A percentile compares a stretch with the other conserved stretches of the same genome.
phyloP scores from a whole-genome alignment of 371 early-diverging fungal genomes.

The Paraphysoderma sedebokerense region DNA sequence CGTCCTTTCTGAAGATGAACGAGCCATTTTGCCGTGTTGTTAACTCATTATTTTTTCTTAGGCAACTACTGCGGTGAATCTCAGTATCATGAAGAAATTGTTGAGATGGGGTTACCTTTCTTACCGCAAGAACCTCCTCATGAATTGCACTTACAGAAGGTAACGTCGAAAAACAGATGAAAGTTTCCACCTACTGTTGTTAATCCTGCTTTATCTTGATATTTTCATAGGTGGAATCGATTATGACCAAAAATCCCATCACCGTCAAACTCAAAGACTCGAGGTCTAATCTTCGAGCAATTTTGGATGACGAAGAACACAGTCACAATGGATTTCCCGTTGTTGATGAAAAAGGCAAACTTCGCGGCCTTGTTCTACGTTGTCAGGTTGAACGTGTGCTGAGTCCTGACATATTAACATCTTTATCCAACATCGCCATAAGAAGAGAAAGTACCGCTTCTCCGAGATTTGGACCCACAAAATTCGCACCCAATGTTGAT shows the following conservation, averaged over 20 bases:
- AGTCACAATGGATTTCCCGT: neutral
- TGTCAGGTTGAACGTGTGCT: neutral
- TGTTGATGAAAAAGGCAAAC: neutral
- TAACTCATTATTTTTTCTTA: neutral
- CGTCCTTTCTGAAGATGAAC: no score
- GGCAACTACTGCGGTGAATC: neutral
- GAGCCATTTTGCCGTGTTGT: no score
- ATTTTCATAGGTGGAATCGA: neutral
- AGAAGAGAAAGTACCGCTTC: neutral
- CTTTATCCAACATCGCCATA: no score
- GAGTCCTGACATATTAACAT: neutral
- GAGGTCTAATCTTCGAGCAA: neutral
- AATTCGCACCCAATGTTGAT: neutral
- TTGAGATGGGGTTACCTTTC: neutral
- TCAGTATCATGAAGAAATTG: neutral
- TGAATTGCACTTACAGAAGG: neutral
- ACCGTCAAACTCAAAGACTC: neutral
- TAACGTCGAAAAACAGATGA: neutral
- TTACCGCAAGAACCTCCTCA: neutral
- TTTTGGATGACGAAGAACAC: neutral
- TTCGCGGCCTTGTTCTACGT: neutral
- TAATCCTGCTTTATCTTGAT: no score
- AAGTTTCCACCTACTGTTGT: neutral
- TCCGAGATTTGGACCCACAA: neutral
- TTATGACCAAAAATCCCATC: neutral